Evolutionary conservation across 2,329 filamentous ascomycete genomes (phyloP).

Genomic region (Iodosphaeria phyllophila): DNA sequence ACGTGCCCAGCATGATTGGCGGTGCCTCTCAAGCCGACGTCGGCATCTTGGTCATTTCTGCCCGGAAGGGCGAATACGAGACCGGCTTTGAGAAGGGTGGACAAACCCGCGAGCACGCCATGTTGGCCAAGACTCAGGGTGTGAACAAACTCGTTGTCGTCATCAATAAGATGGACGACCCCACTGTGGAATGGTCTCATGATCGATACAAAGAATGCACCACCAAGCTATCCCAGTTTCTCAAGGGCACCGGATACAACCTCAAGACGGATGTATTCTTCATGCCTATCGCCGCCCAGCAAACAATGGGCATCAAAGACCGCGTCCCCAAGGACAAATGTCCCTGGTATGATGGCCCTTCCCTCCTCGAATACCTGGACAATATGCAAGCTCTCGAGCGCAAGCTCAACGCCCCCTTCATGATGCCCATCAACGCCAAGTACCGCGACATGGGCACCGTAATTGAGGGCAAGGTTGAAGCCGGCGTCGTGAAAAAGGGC

Average conservation of each 20-base stretch:
- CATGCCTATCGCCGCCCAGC: slow-evolving; percentile 91
- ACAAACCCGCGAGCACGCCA: slow-evolving; percentile 92
- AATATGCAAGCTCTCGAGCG: slow-evolving; percentile 82
- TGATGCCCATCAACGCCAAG: slow-evolving; percentile 96
- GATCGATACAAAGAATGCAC: slow-evolving; percentile 87
- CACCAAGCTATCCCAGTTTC: slow-evolving; percentile 68
- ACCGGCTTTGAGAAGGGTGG: slow-evolving; percentile 93
- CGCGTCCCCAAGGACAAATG: slow-evolving; percentile 58
- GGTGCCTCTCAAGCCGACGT: slow-evolving; percentile 86
- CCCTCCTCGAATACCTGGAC: slow-evolving; percentile 89
- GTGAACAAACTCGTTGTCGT: slow-evolving; percentile 91
- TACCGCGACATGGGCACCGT: slow-evolving; percentile 96
- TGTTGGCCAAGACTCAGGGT: slow-evolving; percentile 94
- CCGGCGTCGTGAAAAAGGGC: slow-evolving; percentile 83
- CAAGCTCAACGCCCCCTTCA: slow-evolving; percentile 94
- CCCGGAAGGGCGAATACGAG: slow-evolving; percentile 96
- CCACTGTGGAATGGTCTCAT: slow-evolving; percentile 89
- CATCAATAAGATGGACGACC: slow-evolving; percentile 99
- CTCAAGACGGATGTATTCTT: slow-evolving; percentile 83
- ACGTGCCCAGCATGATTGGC: slow-evolving; percentile 96
- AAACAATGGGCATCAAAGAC: slow-evolving; percentile 71
- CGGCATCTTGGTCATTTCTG: slow-evolving; percentile 87
- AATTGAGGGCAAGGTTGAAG: slow-evolving; percentile 93
- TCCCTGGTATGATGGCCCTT: slow-evolving; percentile 77
- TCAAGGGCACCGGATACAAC: slow-evolving; percentile 89